Conservation (phyloP, 768 basidiomycete genomes). For the Amanita jacksonii region DNA sequence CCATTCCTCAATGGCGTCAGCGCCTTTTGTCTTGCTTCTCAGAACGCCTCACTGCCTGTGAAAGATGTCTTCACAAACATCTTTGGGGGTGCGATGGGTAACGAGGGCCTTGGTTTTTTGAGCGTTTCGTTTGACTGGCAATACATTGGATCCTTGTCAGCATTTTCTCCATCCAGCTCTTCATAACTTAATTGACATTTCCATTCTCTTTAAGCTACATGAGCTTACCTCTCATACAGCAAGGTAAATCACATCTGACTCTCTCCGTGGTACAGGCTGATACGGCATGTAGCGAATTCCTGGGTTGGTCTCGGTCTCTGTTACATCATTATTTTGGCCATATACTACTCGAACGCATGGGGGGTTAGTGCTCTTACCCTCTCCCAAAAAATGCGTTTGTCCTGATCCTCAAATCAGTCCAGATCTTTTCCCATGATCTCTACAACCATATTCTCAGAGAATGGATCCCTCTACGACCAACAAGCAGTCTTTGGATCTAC, state of each 20-base stretch:
- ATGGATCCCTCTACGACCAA: slow-evolving; percentile 49
- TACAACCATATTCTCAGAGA: slow-evolving; percentile 42
- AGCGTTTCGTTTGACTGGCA: slow-evolving; percentile 64
- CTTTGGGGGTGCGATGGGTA: slow-evolving; percentile 58
- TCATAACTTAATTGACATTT: neutral
- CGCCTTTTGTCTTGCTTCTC: slow-evolving; percentile 51
- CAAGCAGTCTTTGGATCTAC: slow-evolving; percentile 40
- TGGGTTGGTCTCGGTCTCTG: slow-evolving; percentile 47
- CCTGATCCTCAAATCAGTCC: slow-evolving; percentile 28
- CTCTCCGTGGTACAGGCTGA: neutral
- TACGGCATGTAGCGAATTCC: slow-evolving; percentile 33
- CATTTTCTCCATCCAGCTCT: slow-evolving; percentile 8
- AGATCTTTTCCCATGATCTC: slow-evolving; percentile 50
- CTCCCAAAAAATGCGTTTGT: neutral
- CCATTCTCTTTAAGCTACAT: slow-evolving; percentile 26
- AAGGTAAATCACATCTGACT: slow-evolving; percentile 27
- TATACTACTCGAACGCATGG: slow-evolving; percentile 60
- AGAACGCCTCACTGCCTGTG: slow-evolving; percentile 31
- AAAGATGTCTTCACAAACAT: slow-evolving; percentile 47
- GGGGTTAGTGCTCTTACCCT: slow-evolving; percentile 26
- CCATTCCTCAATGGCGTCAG: slow-evolving; percentile 54
- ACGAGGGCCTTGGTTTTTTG: slow-evolving; percentile 57
- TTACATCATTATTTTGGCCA: slow-evolving; percentile 41
- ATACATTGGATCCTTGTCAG: slow-evolving; percentile 40
- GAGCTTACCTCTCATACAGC: slow-evolving; percentile 46